These are phyloP conservation scores for Schwanniomyces pseudopolymorphus DNA, from an alignment of 805 yeast genomes.

Conservation along the genomic window DNA sequence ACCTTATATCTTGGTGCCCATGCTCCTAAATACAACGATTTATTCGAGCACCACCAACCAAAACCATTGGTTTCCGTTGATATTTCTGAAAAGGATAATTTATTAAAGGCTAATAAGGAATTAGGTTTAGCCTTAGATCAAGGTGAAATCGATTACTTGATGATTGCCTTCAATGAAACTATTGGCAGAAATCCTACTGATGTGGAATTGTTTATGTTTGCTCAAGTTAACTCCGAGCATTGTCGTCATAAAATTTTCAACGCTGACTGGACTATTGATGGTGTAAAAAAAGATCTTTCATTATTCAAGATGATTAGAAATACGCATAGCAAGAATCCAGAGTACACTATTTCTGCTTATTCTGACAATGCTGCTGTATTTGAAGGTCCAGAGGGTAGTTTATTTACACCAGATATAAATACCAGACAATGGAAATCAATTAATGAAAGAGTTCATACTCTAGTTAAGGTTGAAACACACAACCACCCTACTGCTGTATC, in stretches of 20 bases:
- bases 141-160: slow-evolving; percentile 88
- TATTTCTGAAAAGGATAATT: slow-evolving; percentile 53
- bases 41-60: slow-evolving; percentile 77
- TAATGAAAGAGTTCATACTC: slow-evolving; percentile 79
- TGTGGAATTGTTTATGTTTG: slow-evolving; percentile 97
- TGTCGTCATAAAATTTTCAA: slow-evolving; percentile 99
- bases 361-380: slow-evolving; percentile 97
- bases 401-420: slow-evolving; percentile 73
- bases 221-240: slow-evolving; percentile 98
- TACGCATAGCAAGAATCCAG: slow-evolving; percentile 79
- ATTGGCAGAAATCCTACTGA: slow-evolving; percentile 92
- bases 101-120: slow-evolving; percentile 73
- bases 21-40: slow-evolving; percentile 65
- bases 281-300: slow-evolving; percentile 66
- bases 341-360: slow-evolving; percentile 87
- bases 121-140: slow-evolving; percentile 93
- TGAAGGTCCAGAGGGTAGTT: slow-evolving; percentile 76
- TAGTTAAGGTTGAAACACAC: slow-evolving; percentile 97
- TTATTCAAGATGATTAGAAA: slow-evolving; percentile 94
- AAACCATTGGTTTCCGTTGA: slow-evolving; percentile 80
- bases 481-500: slow-evolving; percentile 99
- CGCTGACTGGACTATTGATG: slow-evolving; percentile 97
- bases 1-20: slow-evolving; percentile 51
- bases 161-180: slow-evolving; percentile 73
- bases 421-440: slow-evolving; percentile 72